Conservation (phyloP, 176 grass and related monocot genomes). For the Paspalum vaginatum region DNA sequence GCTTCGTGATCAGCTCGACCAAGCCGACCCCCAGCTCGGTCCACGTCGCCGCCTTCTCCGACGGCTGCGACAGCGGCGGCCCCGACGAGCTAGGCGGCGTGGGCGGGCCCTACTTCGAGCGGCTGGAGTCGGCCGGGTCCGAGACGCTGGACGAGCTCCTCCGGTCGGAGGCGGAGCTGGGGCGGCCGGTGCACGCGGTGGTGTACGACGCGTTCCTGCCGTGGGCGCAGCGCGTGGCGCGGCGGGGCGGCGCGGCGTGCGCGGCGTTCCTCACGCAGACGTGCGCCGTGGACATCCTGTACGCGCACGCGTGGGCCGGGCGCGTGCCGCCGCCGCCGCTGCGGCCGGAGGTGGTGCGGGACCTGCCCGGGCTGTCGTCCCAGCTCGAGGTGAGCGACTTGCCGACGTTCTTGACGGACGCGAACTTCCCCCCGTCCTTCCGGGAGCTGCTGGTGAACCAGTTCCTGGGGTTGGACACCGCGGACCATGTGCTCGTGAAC, state of each 20-base stretch:
- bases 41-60: slow-evolving; percentile 51
- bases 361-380: slow-evolving; percentile 35
- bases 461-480: slow-evolving; percentile 51
- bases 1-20: slow-evolving; percentile 34
- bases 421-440: not conserved
- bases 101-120: slow-evolving; percentile 36
- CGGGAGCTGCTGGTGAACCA: slow-evolving; percentile 55
- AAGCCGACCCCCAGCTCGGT: slow-evolving; percentile 32
- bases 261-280: slow-evolving; percentile 72
- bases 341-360: not conserved
- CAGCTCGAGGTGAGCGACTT: slow-evolving; percentile 43
- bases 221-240: slow-evolving; percentile 55
- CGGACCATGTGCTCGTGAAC: slow-evolving; percentile 73
- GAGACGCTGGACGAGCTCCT: slow-evolving; percentile 55
- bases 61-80: slow-evolving; percentile 43
- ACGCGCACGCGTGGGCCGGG: slow-evolving; percentile 57
- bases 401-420: slow-evolving; percentile 49
- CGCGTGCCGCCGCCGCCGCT: slow-evolving; percentile 36
- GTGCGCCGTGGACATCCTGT: slow-evolving; percentile 56
- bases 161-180: slow-evolving; percentile 41
- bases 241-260: slow-evolving; percentile 17
- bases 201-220: slow-evolving; percentile 69
- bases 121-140: slow-evolving; percentile 51
- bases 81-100: slow-evolving; percentile 29
- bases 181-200: slow-evolving; percentile 53